Conservation (phyloP, 495 filamentous ascomycete species). For the Hypoxylon cercidicola region DNA sequence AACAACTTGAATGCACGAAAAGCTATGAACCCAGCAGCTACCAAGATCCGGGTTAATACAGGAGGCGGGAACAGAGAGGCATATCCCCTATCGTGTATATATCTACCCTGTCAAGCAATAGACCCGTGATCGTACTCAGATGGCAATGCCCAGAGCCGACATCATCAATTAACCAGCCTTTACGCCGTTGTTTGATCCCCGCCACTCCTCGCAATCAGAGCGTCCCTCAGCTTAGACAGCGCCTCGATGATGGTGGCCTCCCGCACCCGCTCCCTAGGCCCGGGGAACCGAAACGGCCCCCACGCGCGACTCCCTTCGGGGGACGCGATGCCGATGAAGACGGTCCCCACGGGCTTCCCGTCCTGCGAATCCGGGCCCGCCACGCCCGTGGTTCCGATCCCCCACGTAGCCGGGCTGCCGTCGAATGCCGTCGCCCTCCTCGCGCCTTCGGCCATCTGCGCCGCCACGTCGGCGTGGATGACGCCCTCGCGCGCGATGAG, state of each 20-base stretch:
- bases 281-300: slow-evolving; percentile 45
- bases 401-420: slow-evolving; percentile 42
- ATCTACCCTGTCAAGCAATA: no score
- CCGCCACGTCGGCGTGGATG: slow-evolving; percentile 46
- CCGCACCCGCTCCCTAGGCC: slow-evolving; percentile 37
- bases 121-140: no score
- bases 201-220: slow-evolving; percentile 11
- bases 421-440: slow-evolving; percentile 28
- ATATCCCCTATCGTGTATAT: no score
- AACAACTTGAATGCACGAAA: no score
- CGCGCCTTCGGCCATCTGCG: slow-evolving; percentile 47
- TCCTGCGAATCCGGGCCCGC: slow-evolving; percentile 44
- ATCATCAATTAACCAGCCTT: no score
- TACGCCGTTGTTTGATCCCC: not conserved
- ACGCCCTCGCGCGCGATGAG: slow-evolving; percentile 48
- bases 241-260: slow-evolving; percentile 42
- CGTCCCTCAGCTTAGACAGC: slow-evolving; percentile 33
- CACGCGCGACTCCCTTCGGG: slow-evolving; percentile 15
- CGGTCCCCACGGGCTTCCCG: slow-evolving; percentile 42
- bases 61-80: no score
- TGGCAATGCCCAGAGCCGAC: no score
- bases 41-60: no score
- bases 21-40: no score
- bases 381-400: slow-evolving; percentile 47
- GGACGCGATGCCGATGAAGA: slow-evolving; percentile 42